phyloP scores from a whole-genome alignment of 768 basidiomycete species.

The Lyophyllum decastes region DNA sequence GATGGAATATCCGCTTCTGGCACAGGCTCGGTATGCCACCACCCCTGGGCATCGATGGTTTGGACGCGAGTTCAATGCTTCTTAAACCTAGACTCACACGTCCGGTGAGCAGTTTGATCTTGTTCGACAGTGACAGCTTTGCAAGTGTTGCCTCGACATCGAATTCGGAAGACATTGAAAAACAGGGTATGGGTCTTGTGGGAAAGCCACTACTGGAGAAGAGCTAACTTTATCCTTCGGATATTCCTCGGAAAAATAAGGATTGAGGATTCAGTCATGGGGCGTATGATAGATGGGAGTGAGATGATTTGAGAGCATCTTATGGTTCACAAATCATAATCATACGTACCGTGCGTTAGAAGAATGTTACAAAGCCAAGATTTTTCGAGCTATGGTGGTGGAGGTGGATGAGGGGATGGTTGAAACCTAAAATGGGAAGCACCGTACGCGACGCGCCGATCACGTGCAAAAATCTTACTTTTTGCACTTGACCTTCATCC shows the following conservation, averaged over 20 bases:
- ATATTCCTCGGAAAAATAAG: constrained; percentile 22
- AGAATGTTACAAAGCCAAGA: too few relatives aligned
- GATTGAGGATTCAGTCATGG: not conserved
- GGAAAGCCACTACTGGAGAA: not conserved
- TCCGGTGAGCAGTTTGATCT: constrained; percentile 47
- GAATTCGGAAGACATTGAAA: constrained; percentile 27
- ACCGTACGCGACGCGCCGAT: constrained; percentile 15
- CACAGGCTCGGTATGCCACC: constrained; percentile 48
- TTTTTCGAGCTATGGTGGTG: not conserved
- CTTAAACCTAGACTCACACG: constrained; percentile 24
- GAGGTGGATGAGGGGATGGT: not conserved
- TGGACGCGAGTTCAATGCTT: not conserved
- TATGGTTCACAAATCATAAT: too few relatives aligned
- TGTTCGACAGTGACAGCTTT: constrained; percentile 38
- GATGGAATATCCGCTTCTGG: constrained; percentile 41
- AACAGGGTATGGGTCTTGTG: not conserved
- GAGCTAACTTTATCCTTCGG: constrained; percentile 16
- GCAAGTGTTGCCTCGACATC: constrained; percentile 38
- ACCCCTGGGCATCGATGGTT: constrained; percentile 31
- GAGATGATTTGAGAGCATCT: not conserved
- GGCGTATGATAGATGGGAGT: not conserved
- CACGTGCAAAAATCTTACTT: constrained; percentile 17
- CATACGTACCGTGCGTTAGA: too few relatives aligned
- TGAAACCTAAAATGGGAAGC: not conserved
- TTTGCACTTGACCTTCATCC: constrained; percentile 25